Conservation (phyloP, 495 filamentous ascomycete genomes). For the Margaritispora aquatica region DNA sequence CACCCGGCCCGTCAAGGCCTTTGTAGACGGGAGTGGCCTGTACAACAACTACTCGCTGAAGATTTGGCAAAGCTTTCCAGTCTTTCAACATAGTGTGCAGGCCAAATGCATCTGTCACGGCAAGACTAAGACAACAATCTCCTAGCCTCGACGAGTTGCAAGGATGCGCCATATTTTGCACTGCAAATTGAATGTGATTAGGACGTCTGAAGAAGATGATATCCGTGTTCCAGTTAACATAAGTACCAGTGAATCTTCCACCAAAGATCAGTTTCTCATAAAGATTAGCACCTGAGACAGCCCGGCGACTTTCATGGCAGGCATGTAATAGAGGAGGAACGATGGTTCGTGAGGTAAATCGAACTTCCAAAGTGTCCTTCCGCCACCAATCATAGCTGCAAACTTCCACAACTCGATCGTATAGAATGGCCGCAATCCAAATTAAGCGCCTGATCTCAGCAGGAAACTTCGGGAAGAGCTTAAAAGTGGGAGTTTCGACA, state of each 20-base stretch:
- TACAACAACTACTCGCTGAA: neutral
- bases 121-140: neutral
- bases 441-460: neutral
- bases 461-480: neutral
- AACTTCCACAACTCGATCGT: neutral
- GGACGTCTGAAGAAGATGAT: neutral
- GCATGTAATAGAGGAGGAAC: slow-evolving; percentile 1
- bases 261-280: neutral
- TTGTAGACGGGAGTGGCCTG: neutral
- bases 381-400: neutral
- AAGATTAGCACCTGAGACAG: neutral
- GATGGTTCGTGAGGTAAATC: neutral
- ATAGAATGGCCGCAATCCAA: neutral
- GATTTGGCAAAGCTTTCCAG: neutral
- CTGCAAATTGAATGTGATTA: neutral
- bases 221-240: neutral
- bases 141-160: neutral
- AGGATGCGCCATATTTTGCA: neutral
- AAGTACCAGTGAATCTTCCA: neutral
- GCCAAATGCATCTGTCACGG: neutral
- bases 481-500: neutral
- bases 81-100: neutral
- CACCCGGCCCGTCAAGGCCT: neutral
- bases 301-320: neutral
- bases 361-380: neutral